A percentile compares a stretch with the other conserved stretches of the same genome.
Evolutionary conservation across 108 stramenopile genomes (phyloP).

Genomic region (Skeletonema menzelii): DNA sequence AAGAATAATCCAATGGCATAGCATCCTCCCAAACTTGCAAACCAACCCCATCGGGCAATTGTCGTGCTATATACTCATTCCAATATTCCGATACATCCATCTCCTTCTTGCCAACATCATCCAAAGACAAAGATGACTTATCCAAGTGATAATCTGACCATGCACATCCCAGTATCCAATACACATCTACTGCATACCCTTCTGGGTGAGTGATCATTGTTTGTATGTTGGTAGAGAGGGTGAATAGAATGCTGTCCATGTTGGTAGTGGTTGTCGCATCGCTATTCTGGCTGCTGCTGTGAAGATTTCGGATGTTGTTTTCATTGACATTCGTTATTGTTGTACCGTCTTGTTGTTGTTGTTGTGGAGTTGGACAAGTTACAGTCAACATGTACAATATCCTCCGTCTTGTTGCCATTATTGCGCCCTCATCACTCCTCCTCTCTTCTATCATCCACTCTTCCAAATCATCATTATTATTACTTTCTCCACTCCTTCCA

Average conservation of each 20-base stretch:
- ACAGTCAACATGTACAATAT: background rate
- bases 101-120: background rate
- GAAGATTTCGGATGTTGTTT: background rate
- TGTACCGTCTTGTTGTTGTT: background rate
- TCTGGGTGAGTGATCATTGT: background rate
- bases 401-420: background rate
- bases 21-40: constrained; percentile 24
- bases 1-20: constrained; percentile 1
- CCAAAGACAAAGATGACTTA: background rate
- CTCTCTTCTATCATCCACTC: background rate
- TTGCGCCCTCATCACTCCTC: background rate
- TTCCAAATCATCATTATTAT: background rate
- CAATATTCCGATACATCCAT: background rate
- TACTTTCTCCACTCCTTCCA: background rate
- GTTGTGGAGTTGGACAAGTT: background rate
- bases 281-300: background rate
- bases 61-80: background rate
- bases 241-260: background rate
- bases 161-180: constrained; percentile 1
- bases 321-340: background rate
- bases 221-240: background rate
- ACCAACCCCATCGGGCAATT: constrained; percentile 14
- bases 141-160: background rate
- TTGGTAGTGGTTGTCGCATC: background rate
- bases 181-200: constrained; percentile 4